These are phyloP conservation scores for Croton laevigatus DNA, from an alignment of 441 rosid species.

Conservation along the genomic window DNA sequence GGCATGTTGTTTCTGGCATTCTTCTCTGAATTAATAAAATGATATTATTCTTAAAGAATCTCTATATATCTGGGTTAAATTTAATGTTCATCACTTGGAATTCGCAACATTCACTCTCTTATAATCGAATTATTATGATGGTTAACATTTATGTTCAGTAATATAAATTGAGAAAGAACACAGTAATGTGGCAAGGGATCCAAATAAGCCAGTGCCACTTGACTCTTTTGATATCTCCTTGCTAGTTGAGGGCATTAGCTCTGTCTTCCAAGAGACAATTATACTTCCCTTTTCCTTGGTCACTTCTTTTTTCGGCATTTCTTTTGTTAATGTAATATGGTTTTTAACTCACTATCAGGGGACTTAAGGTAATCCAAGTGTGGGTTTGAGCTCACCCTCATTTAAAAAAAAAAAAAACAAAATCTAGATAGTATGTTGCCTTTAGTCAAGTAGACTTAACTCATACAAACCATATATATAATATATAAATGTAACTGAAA, in stretches of 20 bases:
- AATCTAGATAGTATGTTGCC: too few species aligned
- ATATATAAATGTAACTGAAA: too few species aligned
- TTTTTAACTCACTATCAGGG: neutral
- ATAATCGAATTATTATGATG: neutral
- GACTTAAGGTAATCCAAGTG: too few species aligned
- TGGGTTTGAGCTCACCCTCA: too few species aligned
- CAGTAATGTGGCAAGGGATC: neutral
- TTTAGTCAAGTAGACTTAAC: too few species aligned
- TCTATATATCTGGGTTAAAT: neutral
- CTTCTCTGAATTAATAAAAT: neutral
- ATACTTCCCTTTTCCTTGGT: neutral
- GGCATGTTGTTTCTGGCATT: neutral
- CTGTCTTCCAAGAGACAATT: neutral
- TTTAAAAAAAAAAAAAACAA: too few species aligned
- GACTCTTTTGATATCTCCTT: neutral
- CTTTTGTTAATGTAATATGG: neutral
- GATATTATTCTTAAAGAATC: neutral
- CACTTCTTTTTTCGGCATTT: neutral
- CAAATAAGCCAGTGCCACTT: constrained; percentile 1
- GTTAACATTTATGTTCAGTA: neutral
- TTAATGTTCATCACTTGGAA: neutral
- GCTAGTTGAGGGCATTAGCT: constrained; percentile 6
- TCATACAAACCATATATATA: too few species aligned
- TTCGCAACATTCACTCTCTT: neutral
- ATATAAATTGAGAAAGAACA: neutral